Base-by-base conservation (phyloP, 2,329 filamentous ascomycete genomes). In the Botryotinia narcissicola region DNA sequence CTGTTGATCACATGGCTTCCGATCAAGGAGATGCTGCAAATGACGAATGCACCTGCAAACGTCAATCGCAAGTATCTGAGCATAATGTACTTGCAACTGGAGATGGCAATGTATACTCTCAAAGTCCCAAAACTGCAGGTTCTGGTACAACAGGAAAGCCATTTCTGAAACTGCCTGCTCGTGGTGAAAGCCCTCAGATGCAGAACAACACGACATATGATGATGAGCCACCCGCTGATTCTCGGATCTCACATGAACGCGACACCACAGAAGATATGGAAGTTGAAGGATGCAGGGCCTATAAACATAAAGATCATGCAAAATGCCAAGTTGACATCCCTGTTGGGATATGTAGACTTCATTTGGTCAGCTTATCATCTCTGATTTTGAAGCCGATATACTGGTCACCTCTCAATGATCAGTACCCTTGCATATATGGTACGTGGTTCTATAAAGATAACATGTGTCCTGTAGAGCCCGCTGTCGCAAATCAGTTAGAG, bases 391-490 rank as follows among this genome's bases (percentile, higher is more conserved):
- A 95, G 81, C 96, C 96, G 0, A 98, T 98, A 74, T 99, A 99
- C 81, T 99, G 96, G 96, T 95, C 92, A 29, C 95, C 96, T 12
- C 88, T 98, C 46, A 94, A 97, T 78, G 96, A 98, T 79, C 88
- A 97, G 46, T 92, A 93, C 10, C 86, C 90, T 51, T 94, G 98
- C 2, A 87, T 92, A 73, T 88, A 96, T 76, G 94, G 93, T 0
- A 98, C 95, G 0, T 99, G 96, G 96, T 99, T 99, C 81, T 98
- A 98, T 82, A 92, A 92, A 84, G 95, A 98, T 80, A 95, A 92
- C 1, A 97, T 98, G 94, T 85, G 93, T 74, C 96, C 96, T 0
- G 89, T 99, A 9, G 93, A 97, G 75, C 89, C 93, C 0, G 85
- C 89, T 25, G 91, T 98, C 48, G 94, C 96, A 14, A 99, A 98